A percentile compares a stretch with the other conserved stretches of the same genome.
These are phyloP conservation scores for Leptographium galeiforme DNA, from an alignment of 2,329 filamentous ascomycete species.

Conservation along the genomic window DNA sequence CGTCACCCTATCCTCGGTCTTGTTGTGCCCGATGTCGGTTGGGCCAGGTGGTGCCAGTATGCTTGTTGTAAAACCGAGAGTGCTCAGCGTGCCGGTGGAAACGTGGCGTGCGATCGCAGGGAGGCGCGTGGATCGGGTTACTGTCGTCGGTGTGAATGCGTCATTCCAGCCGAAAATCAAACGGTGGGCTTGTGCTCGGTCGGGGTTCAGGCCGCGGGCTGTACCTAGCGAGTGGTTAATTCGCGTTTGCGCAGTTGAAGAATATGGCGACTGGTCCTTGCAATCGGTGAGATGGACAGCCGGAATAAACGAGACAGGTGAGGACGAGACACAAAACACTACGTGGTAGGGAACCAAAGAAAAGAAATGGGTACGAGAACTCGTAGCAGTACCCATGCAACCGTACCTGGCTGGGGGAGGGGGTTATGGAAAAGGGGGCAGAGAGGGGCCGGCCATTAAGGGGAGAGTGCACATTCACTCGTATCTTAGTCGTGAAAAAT, in stretches of 20 bases:
- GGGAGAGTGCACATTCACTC: neutral
- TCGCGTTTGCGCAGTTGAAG: neutral
- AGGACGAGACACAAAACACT: neutral
- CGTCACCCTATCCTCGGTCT: neutral
- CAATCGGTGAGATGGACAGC: neutral
- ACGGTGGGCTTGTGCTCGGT: neutral
- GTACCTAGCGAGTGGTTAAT: neutral
- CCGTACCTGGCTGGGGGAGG: conserved; percentile 3
- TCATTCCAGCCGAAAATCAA: neutral
- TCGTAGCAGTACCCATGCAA: neutral
- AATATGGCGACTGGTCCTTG: neutral
- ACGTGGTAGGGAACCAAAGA: conserved; percentile 1
- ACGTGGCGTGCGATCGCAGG: neutral
- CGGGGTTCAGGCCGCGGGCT: neutral
- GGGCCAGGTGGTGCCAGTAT: neutral
- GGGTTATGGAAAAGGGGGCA: conserved; percentile 1
- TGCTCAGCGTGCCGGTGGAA: neutral
- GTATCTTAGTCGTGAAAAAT: conserved; percentile 5
- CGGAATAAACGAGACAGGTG: neutral
- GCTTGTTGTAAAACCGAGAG: neutral
- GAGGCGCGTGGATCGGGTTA: neutral
- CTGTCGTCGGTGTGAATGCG: neutral
- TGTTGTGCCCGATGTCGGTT: neutral
- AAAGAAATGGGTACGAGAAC: neutral
- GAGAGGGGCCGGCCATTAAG: neutral